Evolutionary conservation across 495 filamentous ascomycete genomes (phyloP).

Genomic region (Hypoxylon cercidicola): DNA sequence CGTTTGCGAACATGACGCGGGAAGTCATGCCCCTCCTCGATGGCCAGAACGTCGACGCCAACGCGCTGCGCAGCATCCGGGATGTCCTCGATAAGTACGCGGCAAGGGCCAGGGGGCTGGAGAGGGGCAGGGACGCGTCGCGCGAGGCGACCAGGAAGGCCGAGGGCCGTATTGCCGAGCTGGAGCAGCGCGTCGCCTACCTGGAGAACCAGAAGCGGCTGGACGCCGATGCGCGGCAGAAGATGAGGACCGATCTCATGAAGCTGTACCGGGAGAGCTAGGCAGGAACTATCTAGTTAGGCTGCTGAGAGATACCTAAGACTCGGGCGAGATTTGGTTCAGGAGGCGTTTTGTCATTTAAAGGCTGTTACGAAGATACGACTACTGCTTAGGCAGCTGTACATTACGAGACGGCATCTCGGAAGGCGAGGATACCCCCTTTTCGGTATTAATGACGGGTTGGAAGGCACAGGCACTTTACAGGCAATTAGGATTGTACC

Average conservation of each 20-base stretch:
- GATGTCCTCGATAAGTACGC: constrained; percentile 66
- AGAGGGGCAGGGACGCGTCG: constrained; percentile 69
- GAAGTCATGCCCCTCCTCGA: constrained; percentile 64
- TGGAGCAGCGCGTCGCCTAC: constrained; percentile 58
- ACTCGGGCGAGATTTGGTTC: not conserved
- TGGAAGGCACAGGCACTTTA: no score
- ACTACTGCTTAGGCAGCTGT: no score
- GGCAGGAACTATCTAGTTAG: no score
- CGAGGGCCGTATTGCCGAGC: constrained; percentile 65
- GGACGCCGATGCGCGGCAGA: constrained; percentile 46
- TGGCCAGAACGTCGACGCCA: constrained; percentile 54
- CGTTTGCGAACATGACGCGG: constrained; percentile 62
- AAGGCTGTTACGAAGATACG: no score
- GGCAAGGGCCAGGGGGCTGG: constrained; percentile 65
- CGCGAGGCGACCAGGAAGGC: constrained; percentile 69
- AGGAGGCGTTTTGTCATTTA: no score
- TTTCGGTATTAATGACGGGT: no score
- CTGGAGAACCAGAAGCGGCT: constrained; percentile 64
- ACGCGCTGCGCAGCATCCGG: constrained; percentile 55
- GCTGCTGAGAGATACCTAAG: no score
- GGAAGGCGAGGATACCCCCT: no score
- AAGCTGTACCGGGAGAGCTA: constrained; percentile 34
- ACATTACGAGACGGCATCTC: no score
- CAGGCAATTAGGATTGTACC: no score
- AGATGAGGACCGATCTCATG: constrained; percentile 31